Percentiles rank a stretch among this genome's conserved stretches.
phyloP scores from a whole-genome alignment of 306 rosid species.

The Prunus padus region DNA sequence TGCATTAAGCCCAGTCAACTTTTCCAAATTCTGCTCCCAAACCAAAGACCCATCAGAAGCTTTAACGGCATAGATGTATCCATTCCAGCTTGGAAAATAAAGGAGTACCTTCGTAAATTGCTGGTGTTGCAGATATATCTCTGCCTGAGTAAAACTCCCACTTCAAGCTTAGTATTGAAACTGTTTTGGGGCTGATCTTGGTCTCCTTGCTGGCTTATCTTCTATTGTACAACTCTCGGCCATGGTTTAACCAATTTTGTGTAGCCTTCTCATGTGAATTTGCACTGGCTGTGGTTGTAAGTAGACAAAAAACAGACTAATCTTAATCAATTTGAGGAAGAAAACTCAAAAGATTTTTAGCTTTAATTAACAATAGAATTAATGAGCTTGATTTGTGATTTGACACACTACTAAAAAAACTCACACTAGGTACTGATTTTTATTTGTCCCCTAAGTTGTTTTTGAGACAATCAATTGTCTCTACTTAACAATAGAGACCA shows the following conservation, averaged over 20 bases:
- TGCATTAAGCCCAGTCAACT: slow-evolving; percentile 33
- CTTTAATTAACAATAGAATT: too few species aligned
- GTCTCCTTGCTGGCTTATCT: slow-evolving; percentile 46
- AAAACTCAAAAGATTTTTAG: too few species aligned
- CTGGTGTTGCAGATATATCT: slow-evolving; percentile 51
- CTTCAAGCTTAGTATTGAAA: slow-evolving; percentile 30
- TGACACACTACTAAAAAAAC: too few species aligned
- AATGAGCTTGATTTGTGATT: too few species aligned
- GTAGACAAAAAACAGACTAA: too few species aligned
- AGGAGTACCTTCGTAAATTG: slow-evolving; percentile 29
- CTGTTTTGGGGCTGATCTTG: slow-evolving; percentile 38
- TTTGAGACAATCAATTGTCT: too few species aligned
- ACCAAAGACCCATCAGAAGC: slow-evolving; percentile 33
- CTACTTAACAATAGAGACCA: too few species aligned
- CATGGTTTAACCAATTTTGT: slow-evolving; percentile 55
- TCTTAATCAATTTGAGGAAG: too few species aligned
- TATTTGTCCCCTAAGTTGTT: too few species aligned
- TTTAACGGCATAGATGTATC: slow-evolving; percentile 37
- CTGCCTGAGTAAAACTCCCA: slow-evolving; percentile 48
- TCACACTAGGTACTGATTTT: too few species aligned
- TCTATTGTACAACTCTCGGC: slow-evolving; percentile 49
- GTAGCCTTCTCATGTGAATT: background rate
- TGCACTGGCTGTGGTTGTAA: background rate
- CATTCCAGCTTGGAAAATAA: slow-evolving; percentile 64
- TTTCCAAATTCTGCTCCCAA: slow-evolving; percentile 26